A percentile compares a stretch with the other conserved stretches of the same genome.
Evolutionary conservation across 1,139 yeast genomes (phyloP).

Genomic region (Ogataea hybrid): DNA sequence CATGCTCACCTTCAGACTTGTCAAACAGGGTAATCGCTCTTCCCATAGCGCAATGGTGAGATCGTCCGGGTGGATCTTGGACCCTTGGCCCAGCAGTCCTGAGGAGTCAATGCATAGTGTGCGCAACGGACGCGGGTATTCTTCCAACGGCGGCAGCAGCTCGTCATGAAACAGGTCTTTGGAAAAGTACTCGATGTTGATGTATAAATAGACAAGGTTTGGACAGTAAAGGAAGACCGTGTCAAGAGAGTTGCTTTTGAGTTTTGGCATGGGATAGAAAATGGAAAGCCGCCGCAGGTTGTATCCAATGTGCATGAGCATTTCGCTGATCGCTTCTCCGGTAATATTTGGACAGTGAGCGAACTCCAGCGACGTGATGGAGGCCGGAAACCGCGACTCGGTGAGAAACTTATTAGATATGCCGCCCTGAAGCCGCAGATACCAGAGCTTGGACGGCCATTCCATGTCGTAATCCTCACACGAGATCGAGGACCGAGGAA

Average conservation of each 20-base stretch:
- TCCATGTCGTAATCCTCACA: conserved; percentile 57
- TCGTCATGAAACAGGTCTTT: conserved; percentile 62
- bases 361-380: conserved; percentile 70
- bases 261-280: conserved; percentile 85
- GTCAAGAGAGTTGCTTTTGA: conserved; percentile 70
- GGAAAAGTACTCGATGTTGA: conserved; percentile 82
- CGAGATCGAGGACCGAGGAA: conserved; percentile 85
- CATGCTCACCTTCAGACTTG: conserved; percentile 63
- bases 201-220: conserved; percentile 54
- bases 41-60: conserved; percentile 82
- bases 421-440: conserved; percentile 83
- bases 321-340: conserved; percentile 51
- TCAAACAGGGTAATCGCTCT: conserved; percentile 66
- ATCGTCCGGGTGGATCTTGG: conserved; percentile 84
- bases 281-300: conserved; percentile 62
- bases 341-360: conserved; percentile 84
- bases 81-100: conserved; percentile 83
- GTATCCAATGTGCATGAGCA: conserved; percentile 63
- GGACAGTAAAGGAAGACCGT: conserved; percentile 75
- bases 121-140: conserved; percentile 52
- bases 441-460: conserved; percentile 81
- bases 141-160: conserved; percentile 41
- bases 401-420: conserved; percentile 75
- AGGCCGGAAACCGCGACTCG: conserved; percentile 63
- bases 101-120: conserved; percentile 75